Conservation (phyloP, 257 asterid species). For the Solanum bukasovii region DNA sequence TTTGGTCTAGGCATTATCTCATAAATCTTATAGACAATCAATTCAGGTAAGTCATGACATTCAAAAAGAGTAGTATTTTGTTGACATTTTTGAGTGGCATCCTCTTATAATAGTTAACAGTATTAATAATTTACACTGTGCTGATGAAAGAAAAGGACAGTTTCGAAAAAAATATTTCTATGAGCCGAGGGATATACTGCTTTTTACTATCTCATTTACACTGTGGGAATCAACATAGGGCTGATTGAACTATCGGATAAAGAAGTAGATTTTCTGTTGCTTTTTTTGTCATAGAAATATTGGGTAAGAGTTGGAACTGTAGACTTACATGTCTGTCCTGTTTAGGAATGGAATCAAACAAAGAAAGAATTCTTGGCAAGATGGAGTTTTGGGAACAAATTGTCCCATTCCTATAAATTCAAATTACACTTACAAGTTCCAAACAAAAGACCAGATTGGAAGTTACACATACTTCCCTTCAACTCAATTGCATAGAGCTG, state of each 20-base stretch:
- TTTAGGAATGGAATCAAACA: constrained; percentile 96
- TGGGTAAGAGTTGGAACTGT: not conserved
- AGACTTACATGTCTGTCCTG: not conserved
- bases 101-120: not conserved
- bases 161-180: not conserved
- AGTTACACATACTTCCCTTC: constrained; percentile 88
- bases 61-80: not conserved
- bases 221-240: not conserved
- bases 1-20: not conserved
- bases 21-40: not conserved
- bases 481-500: constrained; percentile 76
- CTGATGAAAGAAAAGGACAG: too few relatives aligned
- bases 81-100: not conserved
- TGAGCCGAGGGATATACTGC: not conserved
- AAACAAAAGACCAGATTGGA: constrained; percentile 90
- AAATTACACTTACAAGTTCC: constrained; percentile 82
- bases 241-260: not conserved
- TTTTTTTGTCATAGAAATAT: not conserved
- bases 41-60: not conserved
- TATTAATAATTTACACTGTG: too few relatives aligned
- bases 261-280: not conserved
- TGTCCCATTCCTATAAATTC: constrained; percentile 75
- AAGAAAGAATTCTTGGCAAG: constrained; percentile 98
- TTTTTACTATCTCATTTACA: not conserved
- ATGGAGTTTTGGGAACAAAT: constrained; percentile 89